Evolutionary conservation across 352 stramenopile species (phyloP).

Genomic region (Globisporangium acanthophoron): DNA sequence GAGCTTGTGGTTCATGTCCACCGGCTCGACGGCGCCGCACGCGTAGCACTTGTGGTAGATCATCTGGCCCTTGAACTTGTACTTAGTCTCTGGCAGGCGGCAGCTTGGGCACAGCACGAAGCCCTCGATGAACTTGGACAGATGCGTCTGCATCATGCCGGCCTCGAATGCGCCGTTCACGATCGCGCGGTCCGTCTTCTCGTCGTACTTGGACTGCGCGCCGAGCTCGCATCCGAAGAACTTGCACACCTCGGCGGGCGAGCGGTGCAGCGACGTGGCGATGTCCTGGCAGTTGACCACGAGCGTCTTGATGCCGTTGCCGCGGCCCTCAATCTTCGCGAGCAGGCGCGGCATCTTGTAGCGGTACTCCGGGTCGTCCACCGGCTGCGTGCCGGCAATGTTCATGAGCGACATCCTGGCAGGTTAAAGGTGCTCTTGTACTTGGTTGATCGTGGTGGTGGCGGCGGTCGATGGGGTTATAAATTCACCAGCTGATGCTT

Average conservation of each 20-base stretch:
- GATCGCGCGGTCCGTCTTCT: constrained; percentile 93
- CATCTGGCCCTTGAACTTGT: constrained; percentile 97
- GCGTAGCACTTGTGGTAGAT: constrained; percentile 99
- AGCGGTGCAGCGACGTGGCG: constrained; percentile 90
- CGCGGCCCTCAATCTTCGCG: constrained; percentile 97
- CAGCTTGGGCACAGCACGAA: constrained; percentile 98
- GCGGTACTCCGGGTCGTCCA: constrained; percentile 95
- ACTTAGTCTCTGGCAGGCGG: constrained; percentile 97
- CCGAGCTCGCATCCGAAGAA: constrained; percentile 99
- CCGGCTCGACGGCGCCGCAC: constrained; percentile 95
- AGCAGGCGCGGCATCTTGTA: constrained; percentile 98
- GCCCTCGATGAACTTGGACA: constrained; percentile 98
- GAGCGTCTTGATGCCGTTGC: constrained; percentile 99
- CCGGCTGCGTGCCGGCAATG: constrained; percentile 83
- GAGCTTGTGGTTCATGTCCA: constrained; percentile 99
- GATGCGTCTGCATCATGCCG: constrained; percentile 91
- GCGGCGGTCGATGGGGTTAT: constrained; percentile 6
- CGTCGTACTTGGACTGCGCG: constrained; percentile 96
- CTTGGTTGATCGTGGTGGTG: too few relatives aligned
- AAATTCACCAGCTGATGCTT: constrained; percentile 32
- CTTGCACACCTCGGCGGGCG: constrained; percentile 96
- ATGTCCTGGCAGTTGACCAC: constrained; percentile 98
- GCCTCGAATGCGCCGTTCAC: constrained; percentile 97
- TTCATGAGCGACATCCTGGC: constrained; percentile 86
- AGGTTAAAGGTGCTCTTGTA: not conserved